Evolutionary conservation across 257 asterid species (phyloP), one percentile per base, ranked within the genome.

Genomic region (Ilex asprella): DNA sequence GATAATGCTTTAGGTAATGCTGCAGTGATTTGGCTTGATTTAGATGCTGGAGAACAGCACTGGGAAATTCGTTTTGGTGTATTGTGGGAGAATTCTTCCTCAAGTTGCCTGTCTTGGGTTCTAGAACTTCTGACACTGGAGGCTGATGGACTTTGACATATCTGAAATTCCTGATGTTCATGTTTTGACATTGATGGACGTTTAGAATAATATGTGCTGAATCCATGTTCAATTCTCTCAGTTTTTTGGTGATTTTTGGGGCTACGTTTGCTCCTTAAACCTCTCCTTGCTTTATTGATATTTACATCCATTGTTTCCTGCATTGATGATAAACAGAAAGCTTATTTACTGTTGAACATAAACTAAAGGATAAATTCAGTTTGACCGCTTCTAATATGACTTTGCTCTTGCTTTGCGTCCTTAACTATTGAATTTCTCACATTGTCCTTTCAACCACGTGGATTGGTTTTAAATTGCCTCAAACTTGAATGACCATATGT

Each of bases 51-150:
- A 41, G 62, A 39, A 72, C 70, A 53, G 55, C 56, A 56, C 68
- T 69, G 71, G 61, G 69, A 70, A 60, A 55, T 68, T 63, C 60
- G 67, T 56, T 59, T 67, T 47, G 79, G 71, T 58, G 39, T 60
- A 51, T 62, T 73, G 41, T 64, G 52, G 6, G 84, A 69, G 55
- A 62, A 56, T 15, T 82, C 85, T 15, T 82, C 85, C 70, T 69
- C 84, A 21, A 65, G 21, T 29, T 68, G 82, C 10, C 78, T 71
- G 30, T 78, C 82, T 54, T 32, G 69, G 56, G 78, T 71, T 64
- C 75, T 70, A 31, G 84, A 73, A 70, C 83, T 80, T 62, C 78
- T 67, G 60, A 81, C 88, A 13, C 80, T 76, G 64, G 83, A 32
- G n/a, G 76, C 66, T 41, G 93, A 75, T 58, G 89, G 84, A 66